Evolutionary conservation across 2,329 filamentous ascomycete genomes (phyloP), one percentile per base, ranked within the genome.

Genomic region (Epichloe coenophiala): DNA sequence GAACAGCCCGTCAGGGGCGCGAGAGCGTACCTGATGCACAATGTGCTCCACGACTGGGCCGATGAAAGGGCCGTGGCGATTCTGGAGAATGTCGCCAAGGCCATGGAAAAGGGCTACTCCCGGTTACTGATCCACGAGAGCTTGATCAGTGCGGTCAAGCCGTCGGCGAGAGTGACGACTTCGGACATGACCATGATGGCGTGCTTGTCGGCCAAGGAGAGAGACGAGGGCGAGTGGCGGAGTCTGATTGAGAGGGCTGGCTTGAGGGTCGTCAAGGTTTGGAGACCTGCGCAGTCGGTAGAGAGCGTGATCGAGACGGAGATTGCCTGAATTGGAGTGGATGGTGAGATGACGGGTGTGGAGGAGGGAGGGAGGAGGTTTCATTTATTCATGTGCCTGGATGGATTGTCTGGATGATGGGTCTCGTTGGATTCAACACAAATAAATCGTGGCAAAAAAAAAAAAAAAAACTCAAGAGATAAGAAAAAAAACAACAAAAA

Each of bases 21-120:
- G 0, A 63, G 63, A 5, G 61, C 58, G 54, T 77, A 74, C 55
- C 63, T 75, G 40, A 63, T 76, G 54, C 70, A 72, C 31, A 65
- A 66, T 52, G 73, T 77, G 19, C 56, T 77, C 3, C 74, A 77
- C 54, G 71, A 76, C 56, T 76, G 72, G 73, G 63, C 68, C 0
- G 70, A 75, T 27, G 61, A 61, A 2, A 60, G 69, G 12, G 59
- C 63, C 0, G 51, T 56, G 1, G 52, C 54, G n/a, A 72, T 73
- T 19, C 56, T 68, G 8, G 47, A 52, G 3, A 47, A 57, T 2
- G 45, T 57, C 6, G 48, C 50, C 6, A 43, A 49, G 3, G 59
- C 59, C 0, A 62, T 63, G 59, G 56, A 61, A 33, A 57, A 42
- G 39, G 63, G 63, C 0, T 70, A 69, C 47, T 69, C 66, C 4